Evolutionary conservation across 192 early-diverging fungal genomes (phyloP).

Genomic region (Irineochytrium annulatum): DNA sequence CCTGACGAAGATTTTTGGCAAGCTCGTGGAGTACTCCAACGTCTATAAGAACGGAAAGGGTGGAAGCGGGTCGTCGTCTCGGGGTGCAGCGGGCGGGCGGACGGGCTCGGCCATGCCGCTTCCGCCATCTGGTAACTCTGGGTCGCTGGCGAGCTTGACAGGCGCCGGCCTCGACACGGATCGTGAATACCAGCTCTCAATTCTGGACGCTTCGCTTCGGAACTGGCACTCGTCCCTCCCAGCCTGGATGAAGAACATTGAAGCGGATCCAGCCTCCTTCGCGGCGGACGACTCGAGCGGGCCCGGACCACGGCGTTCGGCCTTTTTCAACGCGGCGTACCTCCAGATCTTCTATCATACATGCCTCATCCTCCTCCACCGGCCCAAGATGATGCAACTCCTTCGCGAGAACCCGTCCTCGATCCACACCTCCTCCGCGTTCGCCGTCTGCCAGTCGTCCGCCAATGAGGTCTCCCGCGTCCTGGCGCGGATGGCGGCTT

Average conservation of each 20-base stretch:
- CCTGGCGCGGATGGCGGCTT: slow-evolving; percentile 6
- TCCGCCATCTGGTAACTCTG: too few species aligned
- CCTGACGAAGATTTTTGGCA: slow-evolving; percentile 42
- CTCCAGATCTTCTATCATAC: slow-evolving; percentile 38
- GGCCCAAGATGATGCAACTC: slow-evolving; percentile 33
- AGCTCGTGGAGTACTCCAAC: slow-evolving; percentile 37
- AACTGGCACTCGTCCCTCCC: slow-evolving; percentile 36
- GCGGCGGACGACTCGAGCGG: not conserved
- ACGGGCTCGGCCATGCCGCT: not conserved
- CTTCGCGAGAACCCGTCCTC: slow-evolving; percentile 9
- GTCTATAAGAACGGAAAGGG: slow-evolving; percentile 18
- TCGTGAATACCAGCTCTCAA: slow-evolving; percentile 29
- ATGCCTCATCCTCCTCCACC: slow-evolving; percentile 37
- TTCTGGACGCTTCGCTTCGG: slow-evolving; percentile 34
- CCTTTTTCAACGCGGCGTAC: slow-evolving; percentile 20
- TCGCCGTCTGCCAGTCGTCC: slow-evolving; percentile 14
- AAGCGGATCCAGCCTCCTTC: not conserved
- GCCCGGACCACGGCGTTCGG: slow-evolving; percentile 13
- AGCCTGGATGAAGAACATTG: slow-evolving; percentile 22
- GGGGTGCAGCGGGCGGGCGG: too few species aligned
- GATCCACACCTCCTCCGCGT: slow-evolving; percentile 9
- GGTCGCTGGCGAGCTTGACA: not conserved
- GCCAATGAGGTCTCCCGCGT: slow-evolving; percentile 19
- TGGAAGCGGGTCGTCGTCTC: slow-evolving; percentile 9
- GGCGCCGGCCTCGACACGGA: slow-evolving; percentile 12